These are phyloP conservation scores for Mycena rebaudengoi DNA, from an alignment of 768 basidiomycete species.

Conservation along the genomic window DNA sequence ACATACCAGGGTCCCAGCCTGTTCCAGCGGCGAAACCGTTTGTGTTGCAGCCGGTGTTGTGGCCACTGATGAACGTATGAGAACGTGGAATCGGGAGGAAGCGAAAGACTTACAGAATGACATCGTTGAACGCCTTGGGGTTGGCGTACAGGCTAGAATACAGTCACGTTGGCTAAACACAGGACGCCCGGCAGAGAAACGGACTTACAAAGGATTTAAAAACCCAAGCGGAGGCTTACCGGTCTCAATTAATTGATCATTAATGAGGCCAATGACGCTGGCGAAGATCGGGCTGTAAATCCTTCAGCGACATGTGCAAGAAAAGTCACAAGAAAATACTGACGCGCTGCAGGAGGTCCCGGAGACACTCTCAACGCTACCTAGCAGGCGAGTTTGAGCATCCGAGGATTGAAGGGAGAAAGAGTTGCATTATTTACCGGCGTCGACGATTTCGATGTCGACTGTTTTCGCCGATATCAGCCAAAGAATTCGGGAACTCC, in stretches of 20 bases:
- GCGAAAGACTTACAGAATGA: conserved; percentile 45
- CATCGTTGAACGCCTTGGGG: conserved; percentile 34
- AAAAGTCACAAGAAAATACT: too few species aligned
- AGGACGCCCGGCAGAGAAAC: too few species aligned
- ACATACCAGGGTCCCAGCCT: conserved; percentile 32
- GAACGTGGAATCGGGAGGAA: conserved; percentile 23
- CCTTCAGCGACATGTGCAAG: too few species aligned
- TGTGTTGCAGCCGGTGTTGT: conserved; percentile 23
- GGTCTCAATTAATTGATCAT: conserved; percentile 18
- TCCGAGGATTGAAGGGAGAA: not conserved
- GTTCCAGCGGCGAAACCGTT: conserved; percentile 17
- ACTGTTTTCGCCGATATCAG: too few species aligned
- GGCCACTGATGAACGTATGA: conserved; percentile 21
- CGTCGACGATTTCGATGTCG: not conserved
- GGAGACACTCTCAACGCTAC: not conserved
- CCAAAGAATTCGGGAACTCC: too few species aligned
- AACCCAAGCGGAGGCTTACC: conserved; percentile 22
- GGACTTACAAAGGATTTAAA: conserved; percentile 18
- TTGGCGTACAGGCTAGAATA: conserved; percentile 15
- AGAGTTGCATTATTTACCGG: too few species aligned
- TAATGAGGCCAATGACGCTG: conserved; percentile 28
- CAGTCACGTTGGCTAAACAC: too few species aligned
- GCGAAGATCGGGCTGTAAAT: conserved; percentile 31
- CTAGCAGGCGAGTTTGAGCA: not conserved
- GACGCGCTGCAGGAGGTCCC: conserved; percentile 20